Evolutionary conservation across 495 filamentous ascomycete species (phyloP), one percentile per base, ranked within the genome.

Genomic region (Penicillium samsonianum): DNA sequence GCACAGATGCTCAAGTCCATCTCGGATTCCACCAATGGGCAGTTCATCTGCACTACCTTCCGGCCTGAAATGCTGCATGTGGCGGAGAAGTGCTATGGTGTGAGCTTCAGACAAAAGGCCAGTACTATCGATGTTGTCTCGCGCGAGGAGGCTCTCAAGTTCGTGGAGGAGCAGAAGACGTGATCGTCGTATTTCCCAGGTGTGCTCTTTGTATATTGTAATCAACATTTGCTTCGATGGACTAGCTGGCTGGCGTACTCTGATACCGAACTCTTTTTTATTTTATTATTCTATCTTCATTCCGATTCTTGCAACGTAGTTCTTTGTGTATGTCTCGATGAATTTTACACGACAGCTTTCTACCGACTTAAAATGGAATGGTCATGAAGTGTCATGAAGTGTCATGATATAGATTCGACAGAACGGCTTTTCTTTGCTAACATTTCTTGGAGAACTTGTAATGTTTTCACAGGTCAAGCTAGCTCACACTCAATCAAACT

Each of bases 81-180:
- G 35, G 95, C 95, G 19, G 91, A 97, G 75, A 95, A 97, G 76
- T 96, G 92, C 75, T 99, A 99, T 67, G 95, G 95, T 48, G 94
- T 99, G 25, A 86, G 89, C 52, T 98, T 97, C 77, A 82, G 85
- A 50, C 91, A 93, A 65, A 97, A 97, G 82, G 94, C 90, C 57
- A 92, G 88, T 72, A 88, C 86, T 17, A 92, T 98, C 58, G 90
- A 95, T 70, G 90, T 91, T 33, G 92, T 96, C 33, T 87, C 84
- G 60, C 82, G 86, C 56, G 90, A 96, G 59, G 89, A 95, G 70
- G 94, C 94, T 49, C 74, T 98, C 64, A 84, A 88, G 65, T 98
- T 98, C 73, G 92, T 98, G 30, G 92, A 97, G 70, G 92, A 91
- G 64, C 81, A 85, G 72, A 84, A 80, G 75, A 63, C 70, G 19